Evolutionary conservation across 495 filamentous ascomycete species (phyloP).

Genomic region (Wilcoxina mikolae): DNA sequence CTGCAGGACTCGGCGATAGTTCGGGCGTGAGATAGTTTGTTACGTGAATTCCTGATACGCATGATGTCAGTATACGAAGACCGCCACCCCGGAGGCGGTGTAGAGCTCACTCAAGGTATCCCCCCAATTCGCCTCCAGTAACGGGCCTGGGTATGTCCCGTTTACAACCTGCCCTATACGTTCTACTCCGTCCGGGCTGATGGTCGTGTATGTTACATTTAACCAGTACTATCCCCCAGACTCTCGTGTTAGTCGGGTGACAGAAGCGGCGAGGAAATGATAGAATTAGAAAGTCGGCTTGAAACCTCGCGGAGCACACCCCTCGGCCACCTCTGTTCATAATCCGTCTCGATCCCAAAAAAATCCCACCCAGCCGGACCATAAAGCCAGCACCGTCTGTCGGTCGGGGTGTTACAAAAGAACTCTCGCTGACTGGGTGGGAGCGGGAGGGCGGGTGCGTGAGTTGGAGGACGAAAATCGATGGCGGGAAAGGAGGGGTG

Average conservation of each 20-base stretch:
- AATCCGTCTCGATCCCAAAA: conserved; percentile 41
- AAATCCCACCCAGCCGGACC: conserved; percentile 7
- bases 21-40: background rate
- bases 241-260: no score
- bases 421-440: no score
- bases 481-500: no score
- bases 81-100: no score
- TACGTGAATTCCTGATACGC: background rate
- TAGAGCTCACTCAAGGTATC: conserved; percentile 23
- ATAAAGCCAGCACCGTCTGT: background rate
- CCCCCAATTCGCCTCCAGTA: conserved; percentile 35
- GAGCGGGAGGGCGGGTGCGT: no score
- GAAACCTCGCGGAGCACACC: conserved; percentile 32
- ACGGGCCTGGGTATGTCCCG: conserved; percentile 41
- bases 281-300: no score
- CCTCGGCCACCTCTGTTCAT: conserved; percentile 34
- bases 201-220: conserved; percentile 30
- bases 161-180: conserved; percentile 41
- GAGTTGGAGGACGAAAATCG: no score
- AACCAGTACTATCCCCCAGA: conserved; percentile 36
- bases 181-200: conserved; percentile 39
- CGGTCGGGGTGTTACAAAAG: background rate
- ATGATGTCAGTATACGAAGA: conserved; percentile 8
- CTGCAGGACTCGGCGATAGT: background rate
- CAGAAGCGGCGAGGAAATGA: no score